Evolutionary conservation across 2,329 filamentous ascomycete genomes (phyloP).

Genomic region (Fusarium neocosmosporiellum): DNA sequence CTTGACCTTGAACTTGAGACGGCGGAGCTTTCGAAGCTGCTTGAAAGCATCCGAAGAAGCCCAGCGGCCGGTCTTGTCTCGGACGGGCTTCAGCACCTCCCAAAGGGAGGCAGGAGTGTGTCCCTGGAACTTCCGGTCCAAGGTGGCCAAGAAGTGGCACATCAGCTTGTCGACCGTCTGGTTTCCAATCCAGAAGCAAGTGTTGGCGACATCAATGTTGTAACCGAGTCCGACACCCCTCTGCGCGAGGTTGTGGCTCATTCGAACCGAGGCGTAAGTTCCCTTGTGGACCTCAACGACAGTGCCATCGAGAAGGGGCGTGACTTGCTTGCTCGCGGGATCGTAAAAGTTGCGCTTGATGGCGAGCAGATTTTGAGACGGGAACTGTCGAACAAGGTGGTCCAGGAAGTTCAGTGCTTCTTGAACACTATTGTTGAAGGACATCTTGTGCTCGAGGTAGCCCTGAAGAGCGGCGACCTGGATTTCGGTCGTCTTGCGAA

Average conservation of each 20-base stretch:
- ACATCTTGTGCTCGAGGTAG: conserved; percentile 71
- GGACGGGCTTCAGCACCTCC: conserved; percentile 51
- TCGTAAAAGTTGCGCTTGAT: conserved; percentile 90
- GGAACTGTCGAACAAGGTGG: conserved; percentile 85
- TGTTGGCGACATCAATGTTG: conserved; percentile 93
- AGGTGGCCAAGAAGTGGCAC: conserved; percentile 48
- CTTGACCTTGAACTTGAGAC: conserved; percentile 66
- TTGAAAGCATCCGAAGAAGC: conserved; percentile 64
- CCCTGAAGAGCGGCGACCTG: conserved; percentile 72
- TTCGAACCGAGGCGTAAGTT: conserved; percentile 85
- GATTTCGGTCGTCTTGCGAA: conserved; percentile 75
- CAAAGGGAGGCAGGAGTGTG: conserved; percentile 42
- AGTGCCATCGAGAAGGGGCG: conserved; percentile 65
- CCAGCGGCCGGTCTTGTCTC: conserved; percentile 36
- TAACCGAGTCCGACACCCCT: conserved; percentile 75
- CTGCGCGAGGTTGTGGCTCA: conserved; percentile 67
- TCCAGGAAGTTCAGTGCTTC: conserved; percentile 92
- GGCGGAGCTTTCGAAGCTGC: conserved; percentile 63
- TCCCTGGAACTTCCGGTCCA: conserved; percentile 45
- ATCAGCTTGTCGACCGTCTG: conserved; percentile 53
- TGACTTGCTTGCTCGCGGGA: conserved; percentile 55
- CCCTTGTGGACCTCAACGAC: conserved; percentile 86
- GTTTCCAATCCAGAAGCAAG: conserved; percentile 79
- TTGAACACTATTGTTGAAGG: conserved; percentile 74
- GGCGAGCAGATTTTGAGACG: conserved; percentile 72